Percentiles rank a stretch among this genome's conserved stretches.
These are phyloP conservation scores for Scedosporium boydii DNA, from an alignment of 2,329 filamentous ascomycete genomes.

Conservation along the genomic window DNA sequence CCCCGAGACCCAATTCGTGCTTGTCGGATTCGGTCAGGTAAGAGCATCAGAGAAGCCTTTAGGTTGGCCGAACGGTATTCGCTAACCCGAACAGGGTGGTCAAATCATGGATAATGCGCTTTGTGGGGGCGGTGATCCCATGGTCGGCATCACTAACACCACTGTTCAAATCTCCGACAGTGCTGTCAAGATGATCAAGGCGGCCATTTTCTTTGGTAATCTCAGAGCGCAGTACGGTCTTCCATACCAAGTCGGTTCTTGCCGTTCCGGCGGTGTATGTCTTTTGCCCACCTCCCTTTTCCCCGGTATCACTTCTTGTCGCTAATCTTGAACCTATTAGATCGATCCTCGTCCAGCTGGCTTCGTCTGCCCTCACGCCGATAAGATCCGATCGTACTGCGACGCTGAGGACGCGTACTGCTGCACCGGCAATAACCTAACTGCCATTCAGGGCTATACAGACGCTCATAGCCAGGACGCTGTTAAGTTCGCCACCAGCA, in stretches of 20 bases:
- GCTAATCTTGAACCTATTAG: not conserved
- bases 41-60: constrained; percentile 1
- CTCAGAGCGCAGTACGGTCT: constrained; percentile 46
- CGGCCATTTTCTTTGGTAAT: constrained; percentile 56
- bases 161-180: constrained; percentile 31
- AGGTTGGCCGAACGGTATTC: not conserved
- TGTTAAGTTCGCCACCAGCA: too few species aligned
- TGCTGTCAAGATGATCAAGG: constrained; percentile 48
- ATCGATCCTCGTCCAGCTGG: too few species aligned
- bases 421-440: too few species aligned
- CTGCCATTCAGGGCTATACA: too few species aligned
- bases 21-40: constrained; percentile 54
- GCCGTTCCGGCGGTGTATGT: constrained; percentile 46
- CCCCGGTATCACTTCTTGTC: not conserved
- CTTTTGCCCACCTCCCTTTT: not conserved
- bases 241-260: constrained; percentile 52
- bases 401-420: too few species aligned
- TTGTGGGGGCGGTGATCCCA: constrained; percentile 46
- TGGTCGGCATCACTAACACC: constrained; percentile 32
- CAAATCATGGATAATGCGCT: constrained; percentile 56
- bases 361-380: too few species aligned
- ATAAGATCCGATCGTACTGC: too few species aligned
- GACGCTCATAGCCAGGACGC: too few species aligned
- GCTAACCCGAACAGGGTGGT: constrained; percentile 34
- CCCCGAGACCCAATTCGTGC: constrained; percentile 45